These are phyloP conservation scores for Plantago major DNA, from an alignment of 257 asterid genomes.

Conservation along the genomic window DNA sequence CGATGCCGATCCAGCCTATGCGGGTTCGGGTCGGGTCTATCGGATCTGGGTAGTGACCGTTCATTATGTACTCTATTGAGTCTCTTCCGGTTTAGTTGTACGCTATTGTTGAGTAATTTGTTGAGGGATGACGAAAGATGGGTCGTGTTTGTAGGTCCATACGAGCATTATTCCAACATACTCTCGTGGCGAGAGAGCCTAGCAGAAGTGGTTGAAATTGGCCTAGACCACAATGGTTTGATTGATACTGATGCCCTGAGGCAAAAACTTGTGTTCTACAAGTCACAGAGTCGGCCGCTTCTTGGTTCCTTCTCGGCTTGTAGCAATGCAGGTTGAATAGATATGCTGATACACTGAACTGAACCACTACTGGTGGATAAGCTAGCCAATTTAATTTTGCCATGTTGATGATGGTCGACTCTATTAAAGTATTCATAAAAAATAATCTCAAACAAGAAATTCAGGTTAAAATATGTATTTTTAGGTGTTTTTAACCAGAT, in stretches of 20 bases:
- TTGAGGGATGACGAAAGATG: constrained; percentile 42
- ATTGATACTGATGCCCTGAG: constrained; percentile 46
- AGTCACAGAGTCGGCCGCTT: constrained; percentile 35
- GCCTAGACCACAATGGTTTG: constrained; percentile 39
- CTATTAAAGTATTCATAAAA: too few species aligned
- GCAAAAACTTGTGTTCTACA: constrained; percentile 28
- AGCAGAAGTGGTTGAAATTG: constrained; percentile 74
- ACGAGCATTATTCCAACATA: constrained; percentile 73
- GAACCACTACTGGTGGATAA: too few species aligned
- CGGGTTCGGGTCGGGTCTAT: constrained; percentile 52
- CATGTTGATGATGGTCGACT: too few species aligned
- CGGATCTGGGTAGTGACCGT: constrained; percentile 40
- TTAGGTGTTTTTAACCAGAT: too few species aligned
- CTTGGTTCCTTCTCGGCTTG: constrained; percentile 80
- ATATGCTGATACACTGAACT: too few species aligned
- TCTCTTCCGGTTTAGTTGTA: too few species aligned
- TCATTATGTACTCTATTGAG: too few species aligned
- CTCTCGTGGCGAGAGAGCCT: constrained; percentile 75
- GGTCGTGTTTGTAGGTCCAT: constrained; percentile 67
- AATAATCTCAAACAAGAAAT: too few species aligned
- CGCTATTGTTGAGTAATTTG: constrained; percentile 24
- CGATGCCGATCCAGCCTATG: constrained; percentile 86
- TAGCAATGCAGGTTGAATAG: too few species aligned
- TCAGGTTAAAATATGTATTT: too few species aligned
- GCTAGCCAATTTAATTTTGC: too few species aligned